phyloP scores from a whole-genome alignment of 805 yeast species.

The Zygosaccharomyces pseudorouxii region DNA sequence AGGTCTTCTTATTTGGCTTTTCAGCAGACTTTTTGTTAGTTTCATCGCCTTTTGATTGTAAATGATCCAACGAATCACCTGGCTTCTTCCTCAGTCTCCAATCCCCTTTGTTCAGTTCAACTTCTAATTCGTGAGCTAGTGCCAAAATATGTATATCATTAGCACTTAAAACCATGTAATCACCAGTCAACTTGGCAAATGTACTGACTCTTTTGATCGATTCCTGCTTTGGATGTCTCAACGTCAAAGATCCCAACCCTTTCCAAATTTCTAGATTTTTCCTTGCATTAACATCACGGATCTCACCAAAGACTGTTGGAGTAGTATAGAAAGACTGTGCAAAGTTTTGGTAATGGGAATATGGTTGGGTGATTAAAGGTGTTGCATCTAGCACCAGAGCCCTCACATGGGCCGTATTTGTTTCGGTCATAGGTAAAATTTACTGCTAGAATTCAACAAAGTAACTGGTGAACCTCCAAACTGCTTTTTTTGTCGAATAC shows the following conservation, averaged over 20 bases:
- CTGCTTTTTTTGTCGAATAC: background rate
- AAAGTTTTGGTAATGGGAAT: constrained; percentile 61
- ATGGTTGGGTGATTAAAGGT: constrained; percentile 84
- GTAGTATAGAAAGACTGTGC: constrained; percentile 80
- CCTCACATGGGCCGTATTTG: constrained; percentile 38
- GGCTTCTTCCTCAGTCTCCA: constrained; percentile 69
- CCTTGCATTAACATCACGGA: constrained; percentile 81
- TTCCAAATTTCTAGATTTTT: constrained; percentile 78
- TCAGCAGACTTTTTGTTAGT: constrained; percentile 11
- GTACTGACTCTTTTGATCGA: constrained; percentile 61
- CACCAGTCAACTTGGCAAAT: constrained; percentile 89
- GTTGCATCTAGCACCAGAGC: constrained; percentile 88
- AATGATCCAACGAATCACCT: constrained; percentile 46
- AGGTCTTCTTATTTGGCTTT: constrained; percentile 12
- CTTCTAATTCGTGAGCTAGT: constrained; percentile 80
- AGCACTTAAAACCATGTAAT: constrained; percentile 75
- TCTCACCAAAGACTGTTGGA: constrained; percentile 85
- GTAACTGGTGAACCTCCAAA: background rate
- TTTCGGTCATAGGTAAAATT: constrained; percentile 3
- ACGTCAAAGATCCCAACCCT: constrained; percentile 46
- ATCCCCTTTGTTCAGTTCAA: constrained; percentile 62
- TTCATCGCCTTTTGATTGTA: constrained; percentile 19
- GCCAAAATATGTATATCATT: constrained; percentile 94
- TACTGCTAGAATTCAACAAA: background rate
- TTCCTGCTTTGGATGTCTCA: constrained; percentile 72